These are phyloP conservation scores for Globisporangium alternatum DNA, from an alignment of 352 stramenopile genomes.

Conservation along the genomic window DNA sequence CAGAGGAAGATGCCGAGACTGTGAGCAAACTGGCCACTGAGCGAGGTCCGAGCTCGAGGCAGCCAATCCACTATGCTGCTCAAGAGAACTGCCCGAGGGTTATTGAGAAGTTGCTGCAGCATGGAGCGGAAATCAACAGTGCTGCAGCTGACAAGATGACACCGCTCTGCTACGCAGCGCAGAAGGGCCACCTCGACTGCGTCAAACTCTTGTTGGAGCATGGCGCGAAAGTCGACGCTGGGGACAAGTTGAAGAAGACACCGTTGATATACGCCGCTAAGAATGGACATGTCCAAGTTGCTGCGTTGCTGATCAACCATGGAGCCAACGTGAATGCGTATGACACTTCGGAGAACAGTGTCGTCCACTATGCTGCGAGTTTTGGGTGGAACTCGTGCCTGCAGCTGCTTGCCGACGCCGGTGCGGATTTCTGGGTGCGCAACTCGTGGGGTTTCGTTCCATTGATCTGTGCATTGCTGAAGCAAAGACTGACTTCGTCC, in stretches of 20 bases:
- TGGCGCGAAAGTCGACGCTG: constrained; percentile 50
- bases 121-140: constrained; percentile 56
- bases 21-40: constrained; percentile 39
- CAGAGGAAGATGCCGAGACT: constrained; percentile 29
- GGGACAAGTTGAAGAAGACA: constrained; percentile 79
- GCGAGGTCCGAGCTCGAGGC: constrained; percentile 46
- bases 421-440: constrained; percentile 61
- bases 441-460: constrained; percentile 79
- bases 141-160: constrained; percentile 49
- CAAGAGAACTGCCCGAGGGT: constrained; percentile 37
- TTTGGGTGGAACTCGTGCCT: constrained; percentile 76
- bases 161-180: constrained; percentile 54
- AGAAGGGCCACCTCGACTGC: constrained; percentile 54
- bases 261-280: constrained; percentile 75
- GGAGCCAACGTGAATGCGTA: constrained; percentile 75
- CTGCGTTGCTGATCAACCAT: constrained; percentile 55
- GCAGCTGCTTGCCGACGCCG: constrained; percentile 45
- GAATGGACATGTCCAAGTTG: constrained; percentile 59
- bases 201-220: constrained; percentile 50
- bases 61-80: constrained; percentile 62
- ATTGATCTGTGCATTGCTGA: constrained; percentile 64
- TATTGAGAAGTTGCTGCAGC: constrained; percentile 45
- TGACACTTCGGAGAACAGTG: constrained; percentile 75
- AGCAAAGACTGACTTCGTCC: constrained; percentile 49
- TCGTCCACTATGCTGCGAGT: constrained; percentile 70